These are phyloP conservation scores for Trametes hirsuta DNA, from an alignment of 1,284 basidiomycete genomes.

Conservation along the genomic window DNA sequence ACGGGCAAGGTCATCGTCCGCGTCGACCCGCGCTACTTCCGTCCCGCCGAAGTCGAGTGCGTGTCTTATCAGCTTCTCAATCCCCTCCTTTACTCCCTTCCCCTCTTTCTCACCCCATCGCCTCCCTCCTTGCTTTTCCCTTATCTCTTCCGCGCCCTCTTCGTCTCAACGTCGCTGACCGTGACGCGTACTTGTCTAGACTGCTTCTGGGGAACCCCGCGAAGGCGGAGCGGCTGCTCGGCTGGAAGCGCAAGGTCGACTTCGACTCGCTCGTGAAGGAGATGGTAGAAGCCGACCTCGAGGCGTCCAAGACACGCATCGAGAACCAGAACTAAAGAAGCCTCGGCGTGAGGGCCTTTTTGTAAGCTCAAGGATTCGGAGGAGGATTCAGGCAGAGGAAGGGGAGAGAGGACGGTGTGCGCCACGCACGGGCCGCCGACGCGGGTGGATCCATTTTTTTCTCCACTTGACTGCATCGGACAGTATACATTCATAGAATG, in stretches of 20 bases:
- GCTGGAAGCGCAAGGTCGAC: slow-evolving; percentile 83
- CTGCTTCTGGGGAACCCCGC: slow-evolving; percentile 80
- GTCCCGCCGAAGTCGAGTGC: slow-evolving; percentile 91
- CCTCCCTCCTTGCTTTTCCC: background rate
- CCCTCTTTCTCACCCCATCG: too few relatives aligned
- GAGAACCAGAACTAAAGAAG: slow-evolving; percentile 76
- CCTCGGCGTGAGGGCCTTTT: background rate
- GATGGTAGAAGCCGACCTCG: slow-evolving; percentile 85
- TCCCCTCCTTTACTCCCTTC: background rate
- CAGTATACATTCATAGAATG: too few relatives aligned
- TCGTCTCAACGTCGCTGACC: background rate
- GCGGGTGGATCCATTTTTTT: too few relatives aligned
- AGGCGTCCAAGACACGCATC: slow-evolving; percentile 67
- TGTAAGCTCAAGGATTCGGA: background rate
- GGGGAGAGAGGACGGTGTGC: background rate
- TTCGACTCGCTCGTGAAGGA: slow-evolving; percentile 85
- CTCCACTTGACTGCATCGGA: too few relatives aligned
- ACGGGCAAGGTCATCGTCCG: slow-evolving; percentile 75
- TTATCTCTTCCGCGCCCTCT: background rate
- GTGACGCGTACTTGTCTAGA: slow-evolving; percentile 40
- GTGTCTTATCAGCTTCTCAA: slow-evolving; percentile 30
- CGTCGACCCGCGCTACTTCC: slow-evolving; percentile 83
- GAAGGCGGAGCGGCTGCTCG: slow-evolving; percentile 83
- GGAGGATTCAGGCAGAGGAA: background rate
- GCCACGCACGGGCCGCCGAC: too few relatives aligned